phyloP scores from a whole-genome alignment of 1,139 yeast genomes.

The Candida dubliniensis region DNA sequence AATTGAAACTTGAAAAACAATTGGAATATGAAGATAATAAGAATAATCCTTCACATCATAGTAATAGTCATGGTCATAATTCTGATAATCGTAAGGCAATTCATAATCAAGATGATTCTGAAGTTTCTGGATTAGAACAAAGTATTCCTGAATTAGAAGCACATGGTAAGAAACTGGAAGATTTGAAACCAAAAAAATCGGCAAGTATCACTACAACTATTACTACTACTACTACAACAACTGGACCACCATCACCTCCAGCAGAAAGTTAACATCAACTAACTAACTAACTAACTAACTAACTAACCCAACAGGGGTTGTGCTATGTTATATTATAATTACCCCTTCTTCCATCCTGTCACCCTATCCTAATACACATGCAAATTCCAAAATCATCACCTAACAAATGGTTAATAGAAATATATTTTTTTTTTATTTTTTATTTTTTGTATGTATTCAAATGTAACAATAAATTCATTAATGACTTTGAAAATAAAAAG shows the following conservation, averaged over 20 bases:
- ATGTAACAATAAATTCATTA: too few species aligned
- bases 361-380: too few species aligned
- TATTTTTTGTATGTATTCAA: too few species aligned
- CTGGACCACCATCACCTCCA: neutral
- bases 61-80: slow-evolving; percentile 2
- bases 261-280: neutral
- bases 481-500: neutral
- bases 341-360: too few species aligned
- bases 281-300: neutral
- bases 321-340: too few species aligned
- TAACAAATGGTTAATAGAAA: too few species aligned
- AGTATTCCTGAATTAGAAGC: slow-evolving; percentile 18
- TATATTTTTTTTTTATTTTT: too few species aligned
- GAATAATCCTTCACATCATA: neutral
- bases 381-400: too few species aligned
- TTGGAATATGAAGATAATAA: slow-evolving; percentile 10
- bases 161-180: slow-evolving; percentile 9
- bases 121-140: slow-evolving; percentile 25
- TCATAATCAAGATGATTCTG: slow-evolving; percentile 30
- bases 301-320: too few species aligned
- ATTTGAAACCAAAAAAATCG: too few species aligned
- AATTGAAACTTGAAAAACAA: slow-evolving; percentile 36
- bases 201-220: too few species aligned
- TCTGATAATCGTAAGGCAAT: neutral
- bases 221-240: too few species aligned